Base-by-base conservation (phyloP, 352 stramenopile species). In the Phytophthora hibernalis region DNA sequence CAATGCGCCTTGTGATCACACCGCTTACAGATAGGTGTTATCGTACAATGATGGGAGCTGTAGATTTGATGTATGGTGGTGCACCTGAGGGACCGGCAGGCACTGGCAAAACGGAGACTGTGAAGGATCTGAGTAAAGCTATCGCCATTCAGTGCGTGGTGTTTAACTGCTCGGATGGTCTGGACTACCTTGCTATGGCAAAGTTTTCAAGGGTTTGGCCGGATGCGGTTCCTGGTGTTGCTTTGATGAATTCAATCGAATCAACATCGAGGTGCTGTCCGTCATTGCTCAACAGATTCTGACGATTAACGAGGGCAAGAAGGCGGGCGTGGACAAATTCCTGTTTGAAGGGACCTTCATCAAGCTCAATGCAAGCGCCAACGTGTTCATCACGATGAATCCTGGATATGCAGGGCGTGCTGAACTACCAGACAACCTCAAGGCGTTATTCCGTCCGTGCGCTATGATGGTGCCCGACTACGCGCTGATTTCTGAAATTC, bases 401-500 rank as follows among this genome's bases (percentile, higher is more conserved):
- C 94, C 94, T 5, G 93, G 96, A 4, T 99, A 99, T 60, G 96
- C 97, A 1, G 97, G 97, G 26, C 90, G 97, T 60, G 97, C 87
- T 1, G 95, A 98, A 77, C 76, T 98, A 5, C 94, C 95, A 0
- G 95, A 98, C 59, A 98, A 98, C 66, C 77, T 98, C 8, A 98
- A 98, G 70, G 94, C 95, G 15, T 72, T 98, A 5, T 98, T 98
- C 68, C 85, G 95, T 15, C 91, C 91, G 10, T 97, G 95, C 51
- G 94, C 95, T 5, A 98, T 98, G 95, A 98, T 98, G 95, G 94
- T 98, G 40, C 95, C 95, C 15, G 92, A 98, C 73, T 98, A 98
- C 58, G 93, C 94, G 0, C 79, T 98, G 40, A 98, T 98, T 63
- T 93, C 90, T 2, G 90, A 98, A 68, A 98, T 98, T 62, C 90